Evolutionary conservation across 1,139 yeast genomes (phyloP), one percentile per base, ranked within the genome.

Genomic region (Debaryomycetaceae sp.): DNA sequence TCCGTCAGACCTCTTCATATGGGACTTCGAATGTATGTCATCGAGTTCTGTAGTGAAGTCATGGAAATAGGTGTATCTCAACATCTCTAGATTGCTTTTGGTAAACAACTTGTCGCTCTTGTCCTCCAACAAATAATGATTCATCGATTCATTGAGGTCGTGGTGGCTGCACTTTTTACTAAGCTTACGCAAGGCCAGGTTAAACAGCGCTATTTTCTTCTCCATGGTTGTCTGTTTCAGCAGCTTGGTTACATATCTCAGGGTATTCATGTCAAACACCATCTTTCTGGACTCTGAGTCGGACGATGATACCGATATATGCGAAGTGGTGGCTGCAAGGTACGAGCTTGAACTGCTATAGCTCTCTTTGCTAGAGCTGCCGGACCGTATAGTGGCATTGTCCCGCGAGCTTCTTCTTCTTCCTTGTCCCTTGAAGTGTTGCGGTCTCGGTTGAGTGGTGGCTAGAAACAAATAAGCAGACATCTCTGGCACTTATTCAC

Each of bases 1-100:
- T 8, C 42, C 42, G 13, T 30, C 45, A 4, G 38, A 13, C 6
- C 39, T 45, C 34, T 43, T 47, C 14, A 39, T 42, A 5, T 39
- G 41, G 45, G 53, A 45, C 4, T 37, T 35, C n/a, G 6, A 13
- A 8, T 44, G 22, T 4, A 57, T 49, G 7, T 43, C 38, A 17
- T 48, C 44, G 45, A 53, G 50, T 41, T 56, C 49, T 14, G 41
- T 42, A 17, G 54, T 50, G 34, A 65, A 50, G 13, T 53, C 53
- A 38, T 62, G 56, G 42, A 62, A 65, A 42, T 63, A 65, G 2
- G 62, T 57, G 47, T 62, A 63, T 36, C 69, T 52, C 45, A 65
- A 56, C 17, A 59, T 49, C 22, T 57, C 49, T 7, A 63, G 37
- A 43, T 62, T 62, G 37, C 50, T 49, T 6, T 45, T 48, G 20